Percentiles rank a stretch among this genome's conserved stretches.
phyloP scores from a whole-genome alignment of 208 protist genomes.

The Crithidia fasciculata region DNA sequence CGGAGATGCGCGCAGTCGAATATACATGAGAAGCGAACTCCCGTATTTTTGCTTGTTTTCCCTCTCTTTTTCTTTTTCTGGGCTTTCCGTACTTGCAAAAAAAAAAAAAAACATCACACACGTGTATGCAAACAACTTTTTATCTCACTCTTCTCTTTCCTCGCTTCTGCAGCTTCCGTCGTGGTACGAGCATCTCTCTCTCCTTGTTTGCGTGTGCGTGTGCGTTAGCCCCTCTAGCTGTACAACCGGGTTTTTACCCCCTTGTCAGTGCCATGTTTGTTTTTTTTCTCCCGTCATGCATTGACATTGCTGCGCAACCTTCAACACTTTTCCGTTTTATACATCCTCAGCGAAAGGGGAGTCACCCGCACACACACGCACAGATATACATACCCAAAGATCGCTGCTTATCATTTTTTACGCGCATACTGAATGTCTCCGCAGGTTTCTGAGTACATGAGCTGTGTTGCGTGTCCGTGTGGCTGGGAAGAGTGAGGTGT shows the following conservation, averaged over 20 bases:
- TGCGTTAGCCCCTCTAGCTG: no score
- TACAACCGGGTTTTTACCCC: no score
- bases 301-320: no score
- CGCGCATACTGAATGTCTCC: no score
- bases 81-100: not conserved
- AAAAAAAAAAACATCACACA: not conserved
- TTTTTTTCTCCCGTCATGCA: not conserved
- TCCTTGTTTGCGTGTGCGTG: not conserved
- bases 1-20: no score
- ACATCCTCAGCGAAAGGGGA: not conserved
- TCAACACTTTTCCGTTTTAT: no score
- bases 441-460: no score
- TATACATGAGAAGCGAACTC: no score
- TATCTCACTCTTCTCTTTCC: not conserved
- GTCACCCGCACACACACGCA: slow-evolving; percentile 4
- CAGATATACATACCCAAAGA: slow-evolving; percentile 4
- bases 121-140: not conserved
- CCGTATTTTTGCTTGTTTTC: no score
- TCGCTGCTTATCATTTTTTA: not conserved
- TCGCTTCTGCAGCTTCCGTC: no score
- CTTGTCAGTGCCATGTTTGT: not conserved
- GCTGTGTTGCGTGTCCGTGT: no score
- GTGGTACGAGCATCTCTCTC: not conserved
- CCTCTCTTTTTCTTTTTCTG: not conserved
- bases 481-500: no score